Evolutionary conservation across 2,329 filamentous ascomycete species (phyloP), one percentile per base, ranked within the genome.

Genomic region (Tothia fuscella): DNA sequence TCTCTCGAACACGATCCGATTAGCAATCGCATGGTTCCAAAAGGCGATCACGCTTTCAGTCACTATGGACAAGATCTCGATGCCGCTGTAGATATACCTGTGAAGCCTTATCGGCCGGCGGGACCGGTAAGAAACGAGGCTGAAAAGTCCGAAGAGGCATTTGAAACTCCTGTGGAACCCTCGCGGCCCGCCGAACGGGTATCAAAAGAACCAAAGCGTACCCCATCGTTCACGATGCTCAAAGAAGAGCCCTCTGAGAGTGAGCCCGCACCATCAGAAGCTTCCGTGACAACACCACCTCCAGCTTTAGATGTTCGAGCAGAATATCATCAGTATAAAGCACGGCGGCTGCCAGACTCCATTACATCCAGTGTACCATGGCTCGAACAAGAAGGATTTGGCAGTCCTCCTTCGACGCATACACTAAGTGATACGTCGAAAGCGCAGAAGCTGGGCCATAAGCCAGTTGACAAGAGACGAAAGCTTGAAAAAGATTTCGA

Each of bases 1-100:
- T n/a, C n/a, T n/a, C 17, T 38, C 24, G 41, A 42, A 19, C 42
- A 44, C 14, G 42, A 44, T 26, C 42, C 42, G 4, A 44, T 44
- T 28, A 35, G 33, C 20, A 42, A 42, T 34, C 42, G 42, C 3
- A 44, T 43, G 42, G 30, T 42, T 9, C 13, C 10, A 13, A 44
- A 44, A 37, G 26, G 10, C 10, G 32, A 37, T 20, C 22, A 33
- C 6, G 22, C 14, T 24, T 31, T 38, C 38, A 28, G 13, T 37
- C 35, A 28, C 14, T 37, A 28, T n/a, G 22, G 22, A 21, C 35
- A 37, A 17, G 22, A 37, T 37, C 13, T 37, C n/a, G n/a, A 40
- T 24, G 37, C 24, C 17, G 26, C 37, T 28, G 26, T 31, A n/a
- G 26, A 40, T 6, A 21, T 31, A 29, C 37, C 37, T 7, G 26